A percentile compares a stretch with the other conserved stretches of the same genome.
Evolutionary conservation across 2,329 filamentous ascomycete species (phyloP).

Genomic region (Cladosporium austrohemisphaericum): DNA sequence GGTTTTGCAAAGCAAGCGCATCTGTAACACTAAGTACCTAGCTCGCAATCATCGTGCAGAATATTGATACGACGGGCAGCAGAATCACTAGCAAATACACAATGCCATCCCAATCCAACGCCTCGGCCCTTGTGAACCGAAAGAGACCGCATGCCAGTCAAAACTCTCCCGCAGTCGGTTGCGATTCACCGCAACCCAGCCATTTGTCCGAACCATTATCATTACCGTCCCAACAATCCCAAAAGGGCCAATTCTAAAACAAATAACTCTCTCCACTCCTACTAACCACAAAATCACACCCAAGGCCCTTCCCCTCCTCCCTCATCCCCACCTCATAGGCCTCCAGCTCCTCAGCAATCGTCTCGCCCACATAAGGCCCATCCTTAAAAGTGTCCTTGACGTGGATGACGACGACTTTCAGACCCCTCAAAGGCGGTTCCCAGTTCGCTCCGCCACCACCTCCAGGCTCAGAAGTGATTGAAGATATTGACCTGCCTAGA

Average conservation of each 20-base stretch:
- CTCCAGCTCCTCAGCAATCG: conserved; percentile 66
- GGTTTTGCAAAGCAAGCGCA: no score
- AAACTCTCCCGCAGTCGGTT: no score
- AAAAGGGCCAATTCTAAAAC: conserved; percentile 33
- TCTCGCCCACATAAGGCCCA: conserved; percentile 59
- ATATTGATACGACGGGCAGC: no score
- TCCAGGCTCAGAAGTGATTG: not conserved
- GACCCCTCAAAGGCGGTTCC: conserved; percentile 58
- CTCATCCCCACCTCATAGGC: conserved; percentile 54
- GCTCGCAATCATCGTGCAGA: no score
- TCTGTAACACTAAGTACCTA: no score
- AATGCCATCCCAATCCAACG: no score
- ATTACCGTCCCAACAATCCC: not conserved
- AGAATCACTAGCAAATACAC: no score
- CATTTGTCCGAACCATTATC: not conserved
- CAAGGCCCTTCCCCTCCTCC: conserved; percentile 57
- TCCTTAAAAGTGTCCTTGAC: conserved; percentile 83
- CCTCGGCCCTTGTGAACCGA: no score
- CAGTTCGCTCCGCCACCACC: not conserved
- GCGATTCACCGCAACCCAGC: no score
- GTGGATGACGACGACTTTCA: conserved; percentile 86
- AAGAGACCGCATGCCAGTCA: no score
- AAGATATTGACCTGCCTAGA: not conserved
- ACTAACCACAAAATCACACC: conserved; percentile 76
- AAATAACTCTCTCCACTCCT: conserved; percentile 58